Evolutionary conservation across 371 early-diverging fungal species (phyloP).

Genomic region (Mortierella sp.): DNA sequence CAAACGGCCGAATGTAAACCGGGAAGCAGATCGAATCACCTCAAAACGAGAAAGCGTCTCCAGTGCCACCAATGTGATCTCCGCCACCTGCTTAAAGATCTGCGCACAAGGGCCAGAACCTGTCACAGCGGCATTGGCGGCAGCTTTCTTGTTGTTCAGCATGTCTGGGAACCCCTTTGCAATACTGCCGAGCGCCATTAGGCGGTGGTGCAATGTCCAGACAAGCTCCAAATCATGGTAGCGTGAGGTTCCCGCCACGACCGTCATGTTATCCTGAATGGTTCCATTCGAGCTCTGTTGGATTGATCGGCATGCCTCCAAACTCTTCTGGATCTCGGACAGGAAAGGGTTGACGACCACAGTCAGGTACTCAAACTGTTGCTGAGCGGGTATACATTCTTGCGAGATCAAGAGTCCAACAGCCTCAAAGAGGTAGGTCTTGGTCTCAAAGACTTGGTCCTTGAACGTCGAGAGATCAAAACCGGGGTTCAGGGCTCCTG

Average conservation of each 20-base stretch:
- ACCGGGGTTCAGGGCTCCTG: constrained; percentile 49
- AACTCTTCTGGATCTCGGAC: constrained; percentile 72
- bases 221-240: constrained; percentile 75
- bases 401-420: constrained; percentile 91
- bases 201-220: constrained; percentile 83
- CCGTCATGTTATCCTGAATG: constrained; percentile 36
- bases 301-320: constrained; percentile 57
- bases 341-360: constrained; percentile 86
- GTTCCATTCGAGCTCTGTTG: constrained; percentile 36
- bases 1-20: constrained; percentile 90
- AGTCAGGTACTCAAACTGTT: constrained; percentile 81
- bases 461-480: constrained; percentile 60
- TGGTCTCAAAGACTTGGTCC: constrained; percentile 83
- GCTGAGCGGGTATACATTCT: constrained; percentile 73
- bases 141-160: constrained; percentile 51
- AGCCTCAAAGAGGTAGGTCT: constrained; percentile 93
- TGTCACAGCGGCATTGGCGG: constrained; percentile 44
- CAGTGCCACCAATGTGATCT: constrained; percentile 83
- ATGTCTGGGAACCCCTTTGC: constrained; percentile 92
- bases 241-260: constrained; percentile 57
- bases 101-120: constrained; percentile 65
- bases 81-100: constrained; percentile 87
- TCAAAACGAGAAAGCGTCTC: constrained; percentile 77
- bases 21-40: constrained; percentile 86
- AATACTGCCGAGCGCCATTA: constrained; percentile 91